phyloP scores from a whole-genome alignment of 345 rosid species.

The Lepidium didymum region DNA sequence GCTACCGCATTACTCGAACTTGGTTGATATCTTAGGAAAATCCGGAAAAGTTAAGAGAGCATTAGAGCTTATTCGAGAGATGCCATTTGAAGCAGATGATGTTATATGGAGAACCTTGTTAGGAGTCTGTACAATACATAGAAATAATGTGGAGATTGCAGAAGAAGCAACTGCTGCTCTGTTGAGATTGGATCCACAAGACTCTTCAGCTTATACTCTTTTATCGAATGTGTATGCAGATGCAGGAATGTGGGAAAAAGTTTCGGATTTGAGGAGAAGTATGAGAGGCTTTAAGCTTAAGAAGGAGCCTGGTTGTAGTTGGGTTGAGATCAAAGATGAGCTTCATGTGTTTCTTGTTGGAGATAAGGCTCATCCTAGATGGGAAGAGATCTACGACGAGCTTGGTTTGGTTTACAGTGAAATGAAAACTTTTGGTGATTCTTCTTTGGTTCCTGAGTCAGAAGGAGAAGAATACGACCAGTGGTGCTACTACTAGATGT shows the following conservation, averaged over 20 bases:
- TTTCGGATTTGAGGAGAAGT: constrained; percentile 51
- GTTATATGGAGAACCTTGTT: constrained; percentile 83
- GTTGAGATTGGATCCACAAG: constrained; percentile 63
- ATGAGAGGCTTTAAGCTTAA: constrained; percentile 61
- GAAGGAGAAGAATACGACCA: constrained; percentile 1
- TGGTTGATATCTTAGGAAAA: constrained; percentile 89
- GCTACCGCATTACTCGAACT: constrained; percentile 76
- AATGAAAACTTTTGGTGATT: constrained; percentile 36
- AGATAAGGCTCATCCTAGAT: constrained; percentile 63
- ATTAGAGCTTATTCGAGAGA: constrained; percentile 45
- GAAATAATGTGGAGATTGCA: constrained; percentile 63
- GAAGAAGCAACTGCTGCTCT: constrained; percentile 54
- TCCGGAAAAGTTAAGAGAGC: constrained; percentile 58
- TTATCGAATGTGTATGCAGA: constrained; percentile 79
- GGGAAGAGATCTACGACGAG: constrained; percentile 49
- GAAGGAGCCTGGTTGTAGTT: constrained; percentile 96
- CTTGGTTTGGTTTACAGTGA: constrained; percentile 50
- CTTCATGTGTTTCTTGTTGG: constrained; percentile 63
- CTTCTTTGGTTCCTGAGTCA: constrained; percentile 1
- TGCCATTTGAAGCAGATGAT: constrained; percentile 80
- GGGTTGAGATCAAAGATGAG: constrained; percentile 81
- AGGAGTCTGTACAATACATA: constrained; percentile 64
- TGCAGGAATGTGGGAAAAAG: constrained; percentile 85
- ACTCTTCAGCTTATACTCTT: constrained; percentile 74
- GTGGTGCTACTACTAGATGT: constrained; percentile 1